A percentile compares a stretch with the other conserved stretches of the same genome.
Conservation (phyloP, 495 filamentous ascomycete species). For the Letharia columbiana region DNA sequence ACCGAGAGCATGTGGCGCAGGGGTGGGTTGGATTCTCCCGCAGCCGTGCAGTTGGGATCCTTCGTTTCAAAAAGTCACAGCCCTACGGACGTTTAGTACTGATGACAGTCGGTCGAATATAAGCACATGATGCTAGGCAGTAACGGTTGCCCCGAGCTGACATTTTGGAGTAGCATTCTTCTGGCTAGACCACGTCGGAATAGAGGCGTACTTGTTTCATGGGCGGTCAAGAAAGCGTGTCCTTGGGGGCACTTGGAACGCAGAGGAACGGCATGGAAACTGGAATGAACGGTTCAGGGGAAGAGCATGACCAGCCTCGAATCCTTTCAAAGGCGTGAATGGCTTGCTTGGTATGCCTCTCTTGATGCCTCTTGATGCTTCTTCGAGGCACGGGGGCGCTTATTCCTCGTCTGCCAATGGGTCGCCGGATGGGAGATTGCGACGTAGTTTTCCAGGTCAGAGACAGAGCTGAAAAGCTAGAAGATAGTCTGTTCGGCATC, state of each 20-base stretch:
- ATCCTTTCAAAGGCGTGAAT: not conserved
- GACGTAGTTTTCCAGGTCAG: not conserved
- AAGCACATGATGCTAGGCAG: not conserved
- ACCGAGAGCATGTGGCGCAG: slow-evolving; percentile 16
- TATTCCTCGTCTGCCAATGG: not conserved
- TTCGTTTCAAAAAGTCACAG: slow-evolving; percentile 4
- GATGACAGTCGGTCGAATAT: not conserved
- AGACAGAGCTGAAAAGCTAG: not conserved
- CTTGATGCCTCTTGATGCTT: not conserved
- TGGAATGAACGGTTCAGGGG: not conserved
- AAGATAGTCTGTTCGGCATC: not conserved
- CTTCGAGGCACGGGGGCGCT: slow-evolving; percentile 4
- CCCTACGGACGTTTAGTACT: not conserved
- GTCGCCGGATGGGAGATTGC: not conserved
- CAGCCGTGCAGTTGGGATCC: slow-evolving; percentile 10
- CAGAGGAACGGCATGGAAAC: not conserved
- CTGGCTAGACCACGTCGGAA: not conserved
- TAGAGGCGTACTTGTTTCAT: slow-evolving; percentile 13
- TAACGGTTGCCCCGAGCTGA: slow-evolving; percentile 7
- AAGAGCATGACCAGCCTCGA: slow-evolving; percentile 1
- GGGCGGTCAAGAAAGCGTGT: not conserved
- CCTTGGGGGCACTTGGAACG: not conserved
- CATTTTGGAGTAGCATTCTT: not conserved
- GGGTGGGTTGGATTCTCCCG: slow-evolving; percentile 14
- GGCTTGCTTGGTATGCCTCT: not conserved